Base-by-base conservation (phyloP, 805 yeast species). In the Blastobotrys parvus region DNA sequence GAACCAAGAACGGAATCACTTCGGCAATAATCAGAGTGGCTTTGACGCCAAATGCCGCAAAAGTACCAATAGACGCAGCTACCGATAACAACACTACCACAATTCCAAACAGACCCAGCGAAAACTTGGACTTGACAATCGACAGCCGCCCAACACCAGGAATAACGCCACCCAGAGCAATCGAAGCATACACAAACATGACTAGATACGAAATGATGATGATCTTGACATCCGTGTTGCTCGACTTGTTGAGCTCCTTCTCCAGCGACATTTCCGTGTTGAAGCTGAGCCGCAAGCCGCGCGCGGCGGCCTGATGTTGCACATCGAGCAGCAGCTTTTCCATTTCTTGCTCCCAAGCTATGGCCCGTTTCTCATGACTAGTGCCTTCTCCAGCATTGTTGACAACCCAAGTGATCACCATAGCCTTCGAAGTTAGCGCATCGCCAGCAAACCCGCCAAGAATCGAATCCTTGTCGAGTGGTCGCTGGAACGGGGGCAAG, bases 11-110 rank as follows among this genome's bases (percentile, higher is more conserved):
- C 7, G 97, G 97, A 27, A 90, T 90, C 4, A 90, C 98, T 60
- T 92, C 97, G 2, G 97, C 97, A 45, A 90, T 87, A 50, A 90
- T 89, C 35, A 90, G 67, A 0, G 97, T 90, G 0, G 94, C 84
- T 55, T 84, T 86, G 39, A 89, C 63, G 0, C 92, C 94, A n/a
- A 83, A 45, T 4, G 74, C 54, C 10, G 92, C 75, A 62, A 86
- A 83, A 3, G 87, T 52, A 0, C 97, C 97, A 0, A 88, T 85
- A 0, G 97, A 78, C 1, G 94, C 73, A 0, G 76, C 61, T 0
- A 90, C 95, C 0, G 96, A 88, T 7, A 86, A 60, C 19, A 86
- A 62, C 11, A 92, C 95, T 31, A 89, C 82, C 3, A 77, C 45
- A 19, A 90, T 84, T 1, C 97, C 98, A n/a, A 80, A 71, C 31